Conservation (phyloP, 2,329 filamentous ascomycete genomes). For the Aplosporella prunicola region DNA sequence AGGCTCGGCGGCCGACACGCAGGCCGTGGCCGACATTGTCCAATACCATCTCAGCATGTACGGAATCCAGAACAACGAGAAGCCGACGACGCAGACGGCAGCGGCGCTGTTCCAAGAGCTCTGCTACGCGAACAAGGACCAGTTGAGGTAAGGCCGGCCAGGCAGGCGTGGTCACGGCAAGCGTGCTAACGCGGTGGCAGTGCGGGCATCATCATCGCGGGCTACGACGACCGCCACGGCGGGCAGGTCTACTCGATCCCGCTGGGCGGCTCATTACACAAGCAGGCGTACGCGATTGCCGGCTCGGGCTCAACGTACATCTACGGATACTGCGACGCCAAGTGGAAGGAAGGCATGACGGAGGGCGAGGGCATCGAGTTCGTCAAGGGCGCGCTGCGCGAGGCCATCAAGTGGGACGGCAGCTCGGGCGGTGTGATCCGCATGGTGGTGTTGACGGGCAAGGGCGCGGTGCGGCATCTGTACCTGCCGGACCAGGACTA, state of each 20-base stretch:
- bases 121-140: conserved; percentile 96
- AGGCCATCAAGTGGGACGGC: conserved; percentile 99
- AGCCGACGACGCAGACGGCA: conserved; percentile 88
- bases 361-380: conserved; percentile 85
- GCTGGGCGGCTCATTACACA: conserved; percentile 91
- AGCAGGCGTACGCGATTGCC: conserved; percentile 90
- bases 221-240: conserved; percentile 89
- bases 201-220: conserved; percentile 96
- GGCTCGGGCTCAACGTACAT: conserved; percentile 98
- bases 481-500: conserved; percentile 87
- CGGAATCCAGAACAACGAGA: conserved; percentile 78
- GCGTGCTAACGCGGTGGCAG: conserved; percentile 39
- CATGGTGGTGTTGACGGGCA: conserved; percentile 88
- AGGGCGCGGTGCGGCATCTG: conserved; percentile 84
- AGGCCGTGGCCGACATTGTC: conserved; percentile 95
- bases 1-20: conserved; percentile 92
- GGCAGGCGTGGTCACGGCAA: neutral
- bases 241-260: conserved; percentile 98
- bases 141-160: conserved; percentile 60
- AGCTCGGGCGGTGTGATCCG: conserved; percentile 97
- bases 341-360: conserved; percentile 94
- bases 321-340: conserved; percentile 94
- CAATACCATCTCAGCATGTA: conserved; percentile 94
- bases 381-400: conserved; percentile 79
- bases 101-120: conserved; percentile 96